Evolutionary conservation across 441 rosid genomes (phyloP).

Genomic region (Omphalea diandra): DNA sequence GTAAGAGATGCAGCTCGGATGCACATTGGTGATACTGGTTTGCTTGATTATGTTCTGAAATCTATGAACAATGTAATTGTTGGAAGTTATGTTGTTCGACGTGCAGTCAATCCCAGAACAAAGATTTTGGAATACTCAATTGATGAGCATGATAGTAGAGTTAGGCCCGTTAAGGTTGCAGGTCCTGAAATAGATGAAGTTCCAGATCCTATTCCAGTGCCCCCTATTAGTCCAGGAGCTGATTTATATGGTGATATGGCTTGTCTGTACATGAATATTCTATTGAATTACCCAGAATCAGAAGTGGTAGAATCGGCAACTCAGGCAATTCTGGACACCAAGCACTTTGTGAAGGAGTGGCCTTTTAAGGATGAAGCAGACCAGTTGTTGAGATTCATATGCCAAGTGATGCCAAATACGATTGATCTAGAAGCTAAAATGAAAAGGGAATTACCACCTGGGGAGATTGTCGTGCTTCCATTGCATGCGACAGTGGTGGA

Average conservation of each 20-base stretch:
- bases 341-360: constrained; percentile 75
- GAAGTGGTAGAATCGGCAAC: constrained; percentile 47
- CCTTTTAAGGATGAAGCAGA: constrained; percentile 54
- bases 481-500: constrained; percentile 63
- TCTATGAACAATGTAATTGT: constrained; percentile 77
- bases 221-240: constrained; percentile 35
- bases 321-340: constrained; percentile 64
- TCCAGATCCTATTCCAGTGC: constrained; percentile 19
- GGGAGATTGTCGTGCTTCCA: constrained; percentile 59
- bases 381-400: constrained; percentile 45
- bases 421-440: constrained; percentile 21
- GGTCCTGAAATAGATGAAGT: constrained; percentile 27
- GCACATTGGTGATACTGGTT: constrained; percentile 90
- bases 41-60: constrained; percentile 82
- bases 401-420: constrained; percentile 48
- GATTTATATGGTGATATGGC: constrained; percentile 57
- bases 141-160: constrained; percentile 39
- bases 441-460: constrained; percentile 39
- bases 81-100: constrained; percentile 49
- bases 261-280: constrained; percentile 46
- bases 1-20: constrained; percentile 86
- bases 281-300: constrained; percentile 55
- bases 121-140: constrained; percentile 75
- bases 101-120: constrained; percentile 58
- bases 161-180: neutral